A percentile compares a stretch with the other conserved stretches of the same genome.
These are phyloP conservation scores for Stemphylium vesicarium DNA, from an alignment of 2,329 filamentous ascomycete genomes.

Conservation along the genomic window DNA sequence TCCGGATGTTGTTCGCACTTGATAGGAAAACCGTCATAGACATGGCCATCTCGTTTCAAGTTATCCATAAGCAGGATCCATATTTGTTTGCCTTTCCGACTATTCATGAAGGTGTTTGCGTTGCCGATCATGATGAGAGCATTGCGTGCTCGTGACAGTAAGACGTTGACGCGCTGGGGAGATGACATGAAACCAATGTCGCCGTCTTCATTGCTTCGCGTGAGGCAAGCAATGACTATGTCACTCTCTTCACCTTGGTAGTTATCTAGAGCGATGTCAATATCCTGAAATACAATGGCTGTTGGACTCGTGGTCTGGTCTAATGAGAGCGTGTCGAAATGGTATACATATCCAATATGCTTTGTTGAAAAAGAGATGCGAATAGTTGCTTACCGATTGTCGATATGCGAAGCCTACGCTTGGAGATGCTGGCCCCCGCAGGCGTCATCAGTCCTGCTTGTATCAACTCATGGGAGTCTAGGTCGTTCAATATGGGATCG, in stretches of 20 bases:
- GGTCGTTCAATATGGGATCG: slow-evolving; percentile 71
- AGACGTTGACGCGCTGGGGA: slow-evolving; percentile 71
- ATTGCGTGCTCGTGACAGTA: slow-evolving; percentile 71
- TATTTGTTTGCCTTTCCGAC: slow-evolving; percentile 61
- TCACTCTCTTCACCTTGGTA: slow-evolving; percentile 80
- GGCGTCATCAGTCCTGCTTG: slow-evolving; percentile 66
- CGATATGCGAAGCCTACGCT: slow-evolving; percentile 65
- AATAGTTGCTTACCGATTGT: slow-evolving; percentile 66
- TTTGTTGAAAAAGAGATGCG: background rate
- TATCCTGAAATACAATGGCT: background rate
- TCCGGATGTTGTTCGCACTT: slow-evolving; percentile 45
- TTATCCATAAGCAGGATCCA: slow-evolving; percentile 66
- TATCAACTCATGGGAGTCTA: slow-evolving; percentile 69
- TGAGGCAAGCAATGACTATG: slow-evolving; percentile 72
- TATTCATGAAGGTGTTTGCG: slow-evolving; percentile 67
- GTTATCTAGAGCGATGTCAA: slow-evolving; percentile 62
- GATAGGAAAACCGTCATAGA: slow-evolving; percentile 52
- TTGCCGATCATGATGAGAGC: slow-evolving; percentile 74
- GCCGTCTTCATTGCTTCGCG: slow-evolving; percentile 66
- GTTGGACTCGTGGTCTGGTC: too few relatives aligned
- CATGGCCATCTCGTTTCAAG: slow-evolving; percentile 56
- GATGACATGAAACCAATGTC: slow-evolving; percentile 75
- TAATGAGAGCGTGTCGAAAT: too few relatives aligned
- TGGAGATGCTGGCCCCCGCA: slow-evolving; percentile 59
- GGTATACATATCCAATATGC: background rate